phyloP scores from a whole-genome alignment of 441 rosid species.

The Kokia cookei region DNA sequence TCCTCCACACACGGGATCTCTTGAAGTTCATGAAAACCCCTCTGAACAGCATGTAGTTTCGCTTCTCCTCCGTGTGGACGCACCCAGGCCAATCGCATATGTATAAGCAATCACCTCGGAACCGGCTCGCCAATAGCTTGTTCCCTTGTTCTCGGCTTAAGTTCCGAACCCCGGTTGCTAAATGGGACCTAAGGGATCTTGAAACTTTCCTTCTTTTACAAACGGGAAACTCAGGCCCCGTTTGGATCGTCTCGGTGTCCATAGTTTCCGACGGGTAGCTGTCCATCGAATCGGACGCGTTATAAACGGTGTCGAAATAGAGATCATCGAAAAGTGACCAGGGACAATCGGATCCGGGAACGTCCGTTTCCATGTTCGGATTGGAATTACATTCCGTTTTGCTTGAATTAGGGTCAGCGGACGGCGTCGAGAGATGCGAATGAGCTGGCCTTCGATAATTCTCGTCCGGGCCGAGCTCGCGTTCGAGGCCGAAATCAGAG shows the following conservation, averaged over 20 bases:
- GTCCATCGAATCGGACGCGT: constrained; percentile 38
- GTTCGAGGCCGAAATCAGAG: constrained; percentile 92
- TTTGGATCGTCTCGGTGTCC: constrained; percentile 21
- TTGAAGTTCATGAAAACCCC: constrained; percentile 88
- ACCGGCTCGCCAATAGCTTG: constrained; percentile 83
- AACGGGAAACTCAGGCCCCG: constrained; percentile 18
- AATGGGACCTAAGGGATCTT: constrained; percentile 51
- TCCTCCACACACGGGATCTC: constrained; percentile 81
- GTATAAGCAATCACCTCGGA: constrained; percentile 78
- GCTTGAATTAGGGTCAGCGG: constrained; percentile 15
- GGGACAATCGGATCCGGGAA: constrained; percentile 28
- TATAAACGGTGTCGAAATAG: constrained; percentile 61
- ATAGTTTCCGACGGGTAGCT: constrained; percentile 5
- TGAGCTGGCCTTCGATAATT: constrained; percentile 15
- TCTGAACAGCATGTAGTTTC: constrained; percentile 84
- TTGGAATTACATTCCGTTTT: constrained; percentile 6
- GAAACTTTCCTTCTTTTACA: constrained; percentile 45
- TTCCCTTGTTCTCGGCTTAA: constrained; percentile 83
- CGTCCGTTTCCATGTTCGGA: constrained; percentile 10
- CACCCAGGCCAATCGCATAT: constrained; percentile 96
- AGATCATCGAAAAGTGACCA: constrained; percentile 93
- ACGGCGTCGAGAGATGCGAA: not conserved
- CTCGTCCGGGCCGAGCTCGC: constrained; percentile 78
- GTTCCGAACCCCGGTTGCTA: constrained; percentile 75
- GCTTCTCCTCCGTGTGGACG: constrained; percentile 69